Evolutionary conservation across 768 basidiomycete species (phyloP).

Genomic region (Russula compacta): DNA sequence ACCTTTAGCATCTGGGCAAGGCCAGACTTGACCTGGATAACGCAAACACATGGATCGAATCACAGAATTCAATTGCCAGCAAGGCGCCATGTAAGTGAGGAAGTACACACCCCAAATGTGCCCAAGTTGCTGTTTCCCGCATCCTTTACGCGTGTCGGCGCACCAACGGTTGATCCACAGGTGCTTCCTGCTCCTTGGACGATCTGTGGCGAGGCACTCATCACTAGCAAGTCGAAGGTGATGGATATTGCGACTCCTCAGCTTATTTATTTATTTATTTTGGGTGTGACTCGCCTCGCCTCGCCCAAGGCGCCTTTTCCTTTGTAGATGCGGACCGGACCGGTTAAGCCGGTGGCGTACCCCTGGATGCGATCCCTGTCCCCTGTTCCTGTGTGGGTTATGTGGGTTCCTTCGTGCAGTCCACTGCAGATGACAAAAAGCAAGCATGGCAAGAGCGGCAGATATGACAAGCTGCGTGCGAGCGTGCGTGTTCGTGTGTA

Average conservation of each 20-base stretch:
- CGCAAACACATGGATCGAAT: slow-evolving; percentile 9
- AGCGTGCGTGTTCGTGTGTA: neutral
- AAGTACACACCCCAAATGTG: slow-evolving; percentile 53
- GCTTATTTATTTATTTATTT: neutral
- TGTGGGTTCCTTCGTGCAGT: neutral
- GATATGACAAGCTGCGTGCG: neutral
- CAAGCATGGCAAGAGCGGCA: neutral
- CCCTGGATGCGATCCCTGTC: neutral
- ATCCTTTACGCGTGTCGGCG: slow-evolving; percentile 47
- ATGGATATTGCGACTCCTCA: neutral
- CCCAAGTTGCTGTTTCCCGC: slow-evolving; percentile 52
- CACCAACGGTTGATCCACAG: slow-evolving; percentile 33
- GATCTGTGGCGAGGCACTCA: slow-evolving; percentile 26
- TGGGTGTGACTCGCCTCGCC: neutral
- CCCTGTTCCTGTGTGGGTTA: too few species aligned
- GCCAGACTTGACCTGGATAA: slow-evolving; percentile 74
- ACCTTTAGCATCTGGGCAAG: slow-evolving; percentile 97
- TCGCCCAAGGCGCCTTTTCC: neutral
- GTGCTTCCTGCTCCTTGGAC: slow-evolving; percentile 32
- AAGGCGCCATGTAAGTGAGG: neutral
- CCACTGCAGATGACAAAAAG: neutral
- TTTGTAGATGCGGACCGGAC: neutral
- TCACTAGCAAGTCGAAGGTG: slow-evolving; percentile 11
- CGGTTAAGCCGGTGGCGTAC: slow-evolving; percentile 1
- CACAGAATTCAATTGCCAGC: neutral